Conservation (phyloP, 768 basidiomycete species). For the Boletellus ananiceps region DNA sequence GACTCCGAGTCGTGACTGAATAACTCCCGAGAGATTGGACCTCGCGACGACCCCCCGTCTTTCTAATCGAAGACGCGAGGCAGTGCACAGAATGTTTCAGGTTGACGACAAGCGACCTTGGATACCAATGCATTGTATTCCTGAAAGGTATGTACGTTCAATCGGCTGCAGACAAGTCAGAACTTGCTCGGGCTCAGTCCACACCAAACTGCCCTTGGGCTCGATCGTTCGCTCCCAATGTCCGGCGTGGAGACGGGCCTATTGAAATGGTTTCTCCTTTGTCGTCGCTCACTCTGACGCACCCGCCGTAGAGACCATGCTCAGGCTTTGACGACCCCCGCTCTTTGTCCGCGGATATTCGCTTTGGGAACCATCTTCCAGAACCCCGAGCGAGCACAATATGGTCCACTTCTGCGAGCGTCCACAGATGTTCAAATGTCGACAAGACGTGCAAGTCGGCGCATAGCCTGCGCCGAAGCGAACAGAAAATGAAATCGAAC, state of each 20-base stretch:
- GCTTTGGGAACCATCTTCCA: no score
- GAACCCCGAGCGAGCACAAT: not conserved
- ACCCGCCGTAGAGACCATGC: no score
- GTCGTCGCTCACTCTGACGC: not conserved
- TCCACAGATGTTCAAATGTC: not conserved
- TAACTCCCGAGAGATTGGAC: no score
- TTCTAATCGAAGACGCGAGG: not conserved
- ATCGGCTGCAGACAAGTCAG: no score
- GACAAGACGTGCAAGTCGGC: not conserved
- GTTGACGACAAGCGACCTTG: not conserved
- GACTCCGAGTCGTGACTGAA: no score
- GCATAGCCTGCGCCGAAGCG: not conserved
- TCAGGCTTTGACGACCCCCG: not conserved
- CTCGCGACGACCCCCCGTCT: not conserved
- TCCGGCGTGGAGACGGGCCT: no score
- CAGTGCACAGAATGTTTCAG: not conserved
- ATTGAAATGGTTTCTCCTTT: not conserved
- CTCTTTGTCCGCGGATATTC: not conserved
- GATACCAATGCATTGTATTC: not conserved
- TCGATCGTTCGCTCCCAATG: no score
- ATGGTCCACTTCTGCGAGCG: not conserved
- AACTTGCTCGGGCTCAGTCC: no score
- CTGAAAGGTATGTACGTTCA: no score
- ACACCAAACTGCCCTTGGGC: no score
- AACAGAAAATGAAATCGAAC: not conserved